Percentiles rank a stretch among this genome's conserved stretches.
Conservation (phyloP, 148 eudicot genomes). For the Pharnaceum exiguum region DNA sequence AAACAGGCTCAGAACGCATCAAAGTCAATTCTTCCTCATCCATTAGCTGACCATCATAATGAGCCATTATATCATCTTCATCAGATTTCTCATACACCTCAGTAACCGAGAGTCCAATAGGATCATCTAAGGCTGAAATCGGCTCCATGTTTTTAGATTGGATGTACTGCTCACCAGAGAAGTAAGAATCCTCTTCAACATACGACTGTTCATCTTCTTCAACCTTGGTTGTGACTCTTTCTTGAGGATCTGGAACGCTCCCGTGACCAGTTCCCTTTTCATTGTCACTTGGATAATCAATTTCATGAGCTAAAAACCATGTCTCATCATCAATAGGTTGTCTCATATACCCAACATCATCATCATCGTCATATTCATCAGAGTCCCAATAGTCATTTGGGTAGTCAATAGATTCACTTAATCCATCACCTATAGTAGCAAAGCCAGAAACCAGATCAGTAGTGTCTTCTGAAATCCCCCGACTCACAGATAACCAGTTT, state of each 20-base stretch:
- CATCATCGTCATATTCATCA: conserved; percentile 96
- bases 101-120: conserved; percentile 55
- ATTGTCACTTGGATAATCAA: conserved; percentile 97
- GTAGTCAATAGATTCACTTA: conserved; percentile 91
- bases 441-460: conserved; percentile 93
- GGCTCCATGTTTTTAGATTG: conserved; percentile 65
- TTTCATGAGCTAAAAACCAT: conserved; percentile 99
- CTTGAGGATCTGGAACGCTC: conserved; percentile 73
- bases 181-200: conserved; percentile 95
- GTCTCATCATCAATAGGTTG: conserved; percentile 99
- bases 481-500: conserved; percentile 96
- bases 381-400: conserved; percentile 98
- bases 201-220: conserved; percentile 95
- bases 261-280: conserved; percentile 84
- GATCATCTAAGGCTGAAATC: conserved; percentile 58
- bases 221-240: conserved; percentile 56
- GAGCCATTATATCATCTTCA: conserved; percentile 58
- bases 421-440: conserved; percentile 95
- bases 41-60: conserved; percentile 89
- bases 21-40: conserved; percentile 83
- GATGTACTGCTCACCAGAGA: conserved; percentile 72
- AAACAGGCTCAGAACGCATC: conserved; percentile 88
- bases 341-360: conserved; percentile 98
- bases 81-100: conserved; percentile 56
- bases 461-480: conserved; percentile 89